Base-by-base conservation (phyloP, 495 filamentous ascomycete genomes). In the Gamarada debralockiae region DNA sequence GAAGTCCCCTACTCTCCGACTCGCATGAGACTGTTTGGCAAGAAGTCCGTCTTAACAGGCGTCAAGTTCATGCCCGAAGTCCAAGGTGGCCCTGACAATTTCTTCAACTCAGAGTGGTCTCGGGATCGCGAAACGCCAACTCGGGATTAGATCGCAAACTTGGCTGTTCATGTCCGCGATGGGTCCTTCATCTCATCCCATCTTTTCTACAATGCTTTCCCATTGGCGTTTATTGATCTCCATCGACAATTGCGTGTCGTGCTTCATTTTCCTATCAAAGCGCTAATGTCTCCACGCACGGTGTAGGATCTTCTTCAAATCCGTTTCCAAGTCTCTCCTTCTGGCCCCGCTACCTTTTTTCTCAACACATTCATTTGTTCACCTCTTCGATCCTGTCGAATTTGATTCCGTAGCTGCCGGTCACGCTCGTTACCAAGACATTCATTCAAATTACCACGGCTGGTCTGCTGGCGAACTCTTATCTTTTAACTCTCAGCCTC, bases 391-490 rank as follows among this genome's bases (percentile, higher is more conserved):
- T 38, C 52, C 18, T 55, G 10, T 52, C 8, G 18, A 37, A 48
- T 53, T 41, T 31, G 23, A 18, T 56, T 61, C 55, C 56, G 48
- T 44, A 62, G 51, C 42, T 62, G 60, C 60, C 27, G 56, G 60
- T 48, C 60, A 59, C 56, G 52, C 56, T 59, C 56, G 51, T 55
- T 57, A 31, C 22, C 12, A 56, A 62, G 31, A 41, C 55, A 52
- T 39, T 55, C 52, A 20, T 58, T 58, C 45, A 38, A 58, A 24
- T 50, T 33, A 52, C 29, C 50, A 61, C 58, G 58, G 59, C 59
- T 61, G 55, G 59, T 51, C 59, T 58, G 56, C 53, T 58, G 48
- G 51, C 8, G 12, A 44, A 29, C 31, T 51, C 34, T 42, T 27
- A 53, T 24, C 13, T 61, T 50, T n/a, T 12, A 12, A 12, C n/a